Conservation (phyloP, 1,139 yeast species). For the Yamadazyma oceani region DNA sequence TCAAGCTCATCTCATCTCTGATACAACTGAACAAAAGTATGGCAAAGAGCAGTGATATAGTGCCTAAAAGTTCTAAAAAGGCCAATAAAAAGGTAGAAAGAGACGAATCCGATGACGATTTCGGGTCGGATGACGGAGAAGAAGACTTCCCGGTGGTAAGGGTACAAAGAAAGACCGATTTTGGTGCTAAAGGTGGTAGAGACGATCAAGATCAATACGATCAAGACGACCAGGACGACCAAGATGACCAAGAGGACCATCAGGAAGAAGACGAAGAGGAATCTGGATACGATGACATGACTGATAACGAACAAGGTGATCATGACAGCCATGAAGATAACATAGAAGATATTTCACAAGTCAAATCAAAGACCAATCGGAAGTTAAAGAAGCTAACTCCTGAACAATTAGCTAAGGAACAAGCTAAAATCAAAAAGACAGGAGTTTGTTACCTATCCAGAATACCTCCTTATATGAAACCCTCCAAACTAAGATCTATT, state of each 20-base stretch:
- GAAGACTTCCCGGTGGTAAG: constrained; percentile 18
- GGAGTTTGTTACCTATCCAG: constrained; percentile 91
- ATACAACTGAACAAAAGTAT: not conserved
- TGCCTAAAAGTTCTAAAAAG: not conserved
- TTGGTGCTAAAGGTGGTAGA: constrained; percentile 14
- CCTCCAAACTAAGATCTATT: constrained; percentile 81
- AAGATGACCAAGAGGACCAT: constrained; percentile 14
- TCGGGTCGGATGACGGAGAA: constrained; percentile 14
- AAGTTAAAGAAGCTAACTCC: constrained; percentile 53
- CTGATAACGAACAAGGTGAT: constrained; percentile 19
- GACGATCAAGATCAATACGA: constrained; percentile 12
- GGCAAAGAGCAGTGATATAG: not conserved
- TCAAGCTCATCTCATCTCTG: constrained; percentile 1
- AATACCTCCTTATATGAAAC: constrained; percentile 97
- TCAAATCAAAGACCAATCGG: constrained; percentile 17
- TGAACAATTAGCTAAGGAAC: constrained; percentile 55
- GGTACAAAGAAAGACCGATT: constrained; percentile 15
- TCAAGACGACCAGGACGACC: constrained; percentile 12
- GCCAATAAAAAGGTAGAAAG: not conserved
- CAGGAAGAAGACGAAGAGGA: constrained; percentile 9
- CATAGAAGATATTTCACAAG: constrained; percentile 19
- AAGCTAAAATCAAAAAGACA: constrained; percentile 62
- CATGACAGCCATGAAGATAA: constrained; percentile 15
- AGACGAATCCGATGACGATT: constrained; percentile 22
- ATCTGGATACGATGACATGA: constrained; percentile 6